Evolutionary conservation across 352 stramenopile genomes (phyloP), one percentile per base, ranked within the genome.

Genomic region (Blastocystis sp.): DNA sequence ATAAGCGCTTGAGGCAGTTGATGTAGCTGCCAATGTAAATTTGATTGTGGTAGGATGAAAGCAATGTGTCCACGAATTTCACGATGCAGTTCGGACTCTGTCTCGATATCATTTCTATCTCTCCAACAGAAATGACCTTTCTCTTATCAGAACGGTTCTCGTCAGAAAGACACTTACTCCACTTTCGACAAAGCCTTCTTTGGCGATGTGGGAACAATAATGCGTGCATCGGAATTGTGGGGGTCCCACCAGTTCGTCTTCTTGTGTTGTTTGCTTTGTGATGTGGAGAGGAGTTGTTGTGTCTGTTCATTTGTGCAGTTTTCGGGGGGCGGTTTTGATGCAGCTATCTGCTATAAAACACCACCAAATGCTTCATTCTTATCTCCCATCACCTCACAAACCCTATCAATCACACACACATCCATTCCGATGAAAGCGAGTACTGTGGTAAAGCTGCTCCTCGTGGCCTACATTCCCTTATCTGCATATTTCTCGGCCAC

Each of bases 51-150:
- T 84, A 68, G 19, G 60, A 28, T 17, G 74, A 66, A 34, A 84
- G 60, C 34, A 84, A 28, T 60, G 24, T 84, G 28, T 84, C 74
- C 9, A 84, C 43, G 57, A 84, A 84, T 17, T 68, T 28, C 24
- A 61, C 4, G 66, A 84, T 70, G 43, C 48, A 84, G 48, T 84
- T 57, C 57, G n/a, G 28, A 57, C 14, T 76, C 54, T 21, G 66
- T 7, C 14, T 14, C 48, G 48, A 17, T 17, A 57, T 14, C 48
- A 57, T 57, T 57, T 14, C 14, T 17, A 17, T 57, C 48, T 57
- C 48, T 57, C 48, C 48, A 7, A 17, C 6, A 17, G 14, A 57
- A 57, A 14, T 7, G 6, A 17, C 48, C 48, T 57, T 57, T 57
- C 6, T 17, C 6, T 57, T 57, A 34, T 57, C 48, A 14, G 48